Conservation (phyloP, 129 eudicot species). For the Pittosporum tobira region DNA sequence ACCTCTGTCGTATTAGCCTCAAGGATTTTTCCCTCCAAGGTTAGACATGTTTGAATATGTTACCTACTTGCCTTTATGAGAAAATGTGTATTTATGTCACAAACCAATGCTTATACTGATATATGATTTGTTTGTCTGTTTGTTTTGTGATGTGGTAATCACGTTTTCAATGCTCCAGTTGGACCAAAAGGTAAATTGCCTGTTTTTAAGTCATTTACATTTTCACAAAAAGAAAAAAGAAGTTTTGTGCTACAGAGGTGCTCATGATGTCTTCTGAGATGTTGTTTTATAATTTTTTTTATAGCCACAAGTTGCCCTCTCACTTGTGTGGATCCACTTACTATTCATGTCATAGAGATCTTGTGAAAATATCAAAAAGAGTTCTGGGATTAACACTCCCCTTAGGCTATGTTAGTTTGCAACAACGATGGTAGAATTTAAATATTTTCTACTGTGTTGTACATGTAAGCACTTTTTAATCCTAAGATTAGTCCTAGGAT, state of each 20-base stretch:
- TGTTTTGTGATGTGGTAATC: constrained; percentile 29
- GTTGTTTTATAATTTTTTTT: too few relatives aligned
- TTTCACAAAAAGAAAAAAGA: not conserved
- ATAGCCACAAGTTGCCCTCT: too few relatives aligned
- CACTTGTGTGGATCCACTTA: too few relatives aligned
- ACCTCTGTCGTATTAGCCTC: constrained; percentile 69
- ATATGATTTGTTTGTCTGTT: constrained; percentile 9
- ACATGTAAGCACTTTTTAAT: too few relatives aligned
- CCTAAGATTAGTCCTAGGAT: too few relatives aligned
- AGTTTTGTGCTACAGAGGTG: not conserved
- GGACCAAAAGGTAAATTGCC: constrained; percentile 55
- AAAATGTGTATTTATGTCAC: constrained; percentile 3
- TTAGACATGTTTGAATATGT: constrained; percentile 16
- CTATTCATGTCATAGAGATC: too few relatives aligned
- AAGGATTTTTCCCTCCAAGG: constrained; percentile 97
- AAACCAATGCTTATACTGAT: constrained; percentile 21
- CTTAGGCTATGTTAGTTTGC: too few relatives aligned
- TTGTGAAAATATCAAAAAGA: too few relatives aligned
- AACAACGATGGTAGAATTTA: too few relatives aligned
- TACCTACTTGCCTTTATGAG: constrained; percentile 1
- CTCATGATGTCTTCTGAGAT: too few relatives aligned
- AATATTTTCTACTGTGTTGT: too few relatives aligned
- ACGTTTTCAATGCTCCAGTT: constrained; percentile 35
- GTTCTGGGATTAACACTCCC: too few relatives aligned
- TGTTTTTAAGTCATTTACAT: not conserved